Conservation (phyloP, 1,284 basidiomycete species). For the Exobasidium rhododendri region DNA sequence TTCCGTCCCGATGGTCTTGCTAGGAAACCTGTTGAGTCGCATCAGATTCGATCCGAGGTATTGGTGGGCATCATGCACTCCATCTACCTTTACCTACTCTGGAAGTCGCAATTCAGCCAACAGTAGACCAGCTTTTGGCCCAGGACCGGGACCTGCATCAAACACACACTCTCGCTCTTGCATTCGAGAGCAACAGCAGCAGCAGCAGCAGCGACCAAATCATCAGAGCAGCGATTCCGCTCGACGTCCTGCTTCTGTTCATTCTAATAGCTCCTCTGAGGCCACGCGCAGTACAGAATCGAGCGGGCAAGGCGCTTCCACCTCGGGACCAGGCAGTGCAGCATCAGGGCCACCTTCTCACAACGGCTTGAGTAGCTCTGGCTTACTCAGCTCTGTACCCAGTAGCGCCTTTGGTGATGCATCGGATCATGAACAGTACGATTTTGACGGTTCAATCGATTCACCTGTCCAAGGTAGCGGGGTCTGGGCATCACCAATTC, state of each 20-base stretch:
- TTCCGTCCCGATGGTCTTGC: not conserved
- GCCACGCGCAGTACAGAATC: not conserved
- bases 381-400: conserved; percentile 36
- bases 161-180: conserved; percentile 31
- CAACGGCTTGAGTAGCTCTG: conserved; percentile 20
- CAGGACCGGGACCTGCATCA: conserved; percentile 35
- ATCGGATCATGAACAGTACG: conserved; percentile 2
- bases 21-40: not conserved
- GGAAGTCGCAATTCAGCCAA: conserved; percentile 1
- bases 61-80: not conserved
- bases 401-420: conserved; percentile 24
- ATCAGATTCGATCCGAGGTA: not conserved
- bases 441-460: not conserved
- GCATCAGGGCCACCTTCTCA: conserved; percentile 6
- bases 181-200: conserved; percentile 9
- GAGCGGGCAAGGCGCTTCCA: not conserved
- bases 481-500: not conserved
- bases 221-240: conserved; percentile 8
- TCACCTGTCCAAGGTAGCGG: not conserved
- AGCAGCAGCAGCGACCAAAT: too few relatives aligned
- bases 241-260: not conserved
- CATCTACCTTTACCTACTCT: not conserved
- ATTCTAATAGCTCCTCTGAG: conserved; percentile 3
- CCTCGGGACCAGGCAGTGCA: not conserved
- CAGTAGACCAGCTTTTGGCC: conserved; percentile 20